Base-by-base conservation (phyloP, 441 rosid genomes). In the Mallotus repandus region DNA sequence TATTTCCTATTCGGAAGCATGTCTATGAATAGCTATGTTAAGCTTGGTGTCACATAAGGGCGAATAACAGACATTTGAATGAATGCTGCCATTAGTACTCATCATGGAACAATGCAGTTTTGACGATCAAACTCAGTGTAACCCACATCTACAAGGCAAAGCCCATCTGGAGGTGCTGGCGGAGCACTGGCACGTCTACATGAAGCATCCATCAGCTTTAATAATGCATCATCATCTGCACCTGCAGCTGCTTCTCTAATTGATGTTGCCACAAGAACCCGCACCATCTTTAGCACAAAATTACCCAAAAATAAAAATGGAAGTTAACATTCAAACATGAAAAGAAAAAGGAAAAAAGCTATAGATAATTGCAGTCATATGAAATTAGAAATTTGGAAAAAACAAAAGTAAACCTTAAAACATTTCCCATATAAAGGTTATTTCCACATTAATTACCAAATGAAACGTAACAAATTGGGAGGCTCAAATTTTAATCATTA, bases 171-270 rank as follows among this genome's bases (percentile, higher is more conserved):
- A 12, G 98, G 93, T 1, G 97, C 97, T 11, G 98, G 98, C 9
- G 97, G 97, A 62, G 99, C 97, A 10, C 97, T 91, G 25, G 99
- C 98, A 18, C 97, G 89, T 77, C 99, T 86, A 65, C 94, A 89
- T 68, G 97, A 85, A 71, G 97, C 95, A 78, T 86, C 93, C 85
- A 84, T 81, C 67, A 91, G 86, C 80, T 83, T 87, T 72, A 94
- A 66, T 82, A 93, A 76, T 49, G 88, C 91, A 78, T 89, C 92
- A 29, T 90, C 86, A 68, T 89, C 90, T 9, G 92, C 94, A 68
- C 93, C 97, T 53, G 87, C 86, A 50, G 78, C 84, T 69, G 96
- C 99, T 86, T 96, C 99, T 69, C 98, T 86, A 73, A 96, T 80
- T 22, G 93, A 81, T 67, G 98, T 93, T 29, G 98, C 94, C 66